These are phyloP conservation scores for Triticum aestivum DNA, from an alignment of 176 grass and related monocot species.

Conservation along the genomic window IWGSC_CS_RefSeq_v2.1 NC_057814.1:480321609-480322108, in stretches of 20 bases:
- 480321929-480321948: not conserved
- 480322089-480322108: too few species aligned
- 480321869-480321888: slow-evolving; percentile 47
- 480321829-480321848: slow-evolving; percentile 77
- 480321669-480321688: slow-evolving; percentile 30
- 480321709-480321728: slow-evolving; percentile 43
- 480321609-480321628: slow-evolving; percentile 59
- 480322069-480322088: too few species aligned
- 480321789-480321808: slow-evolving; percentile 26
- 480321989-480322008: too few species aligned
- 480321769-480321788: slow-evolving; percentile 54
- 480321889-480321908: slow-evolving; percentile 53
- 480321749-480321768: slow-evolving; percentile 54
- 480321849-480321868: slow-evolving; percentile 39
- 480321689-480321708: slow-evolving; percentile 68
- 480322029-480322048: too few species aligned
- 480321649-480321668: slow-evolving; percentile 51
- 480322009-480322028: too few species aligned
- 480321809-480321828: slow-evolving; percentile 52
- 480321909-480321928: not conserved
- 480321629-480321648: slow-evolving; percentile 27
- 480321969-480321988: too few species aligned
- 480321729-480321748: slow-evolving; percentile 69
- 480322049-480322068: too few species aligned
- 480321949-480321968: too few species aligned